Evolutionary conservation across 495 filamentous ascomycete species (phyloP).

Genomic region (Neurospora africana): DNA sequence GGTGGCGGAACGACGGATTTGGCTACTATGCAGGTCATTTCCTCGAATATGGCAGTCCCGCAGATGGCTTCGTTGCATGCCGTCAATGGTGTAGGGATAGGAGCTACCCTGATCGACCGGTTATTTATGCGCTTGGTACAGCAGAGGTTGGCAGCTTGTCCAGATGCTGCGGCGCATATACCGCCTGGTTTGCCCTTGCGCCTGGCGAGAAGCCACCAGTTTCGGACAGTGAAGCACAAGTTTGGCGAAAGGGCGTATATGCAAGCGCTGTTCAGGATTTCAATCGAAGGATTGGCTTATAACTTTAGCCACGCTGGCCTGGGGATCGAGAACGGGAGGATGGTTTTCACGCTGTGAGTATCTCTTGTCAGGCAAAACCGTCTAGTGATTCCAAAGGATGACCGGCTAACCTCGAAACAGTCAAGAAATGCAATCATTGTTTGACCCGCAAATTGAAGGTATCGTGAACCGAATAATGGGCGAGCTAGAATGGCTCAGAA

Average conservation of each 20-base stretch:
- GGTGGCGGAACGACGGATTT: constrained; percentile 31
- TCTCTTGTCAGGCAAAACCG: background rate
- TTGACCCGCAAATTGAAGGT: constrained; percentile 45
- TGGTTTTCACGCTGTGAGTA: constrained; percentile 20
- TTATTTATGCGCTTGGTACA: constrained; percentile 22
- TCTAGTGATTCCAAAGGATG: background rate
- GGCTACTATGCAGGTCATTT: constrained; percentile 26
- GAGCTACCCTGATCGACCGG: constrained; percentile 27
- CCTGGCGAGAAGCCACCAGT: constrained; percentile 22
- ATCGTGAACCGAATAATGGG: constrained; percentile 43
- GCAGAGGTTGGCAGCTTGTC: constrained; percentile 14
- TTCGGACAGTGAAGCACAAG: constrained; percentile 28
- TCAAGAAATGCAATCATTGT: constrained; percentile 40
- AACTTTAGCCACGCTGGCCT: constrained; percentile 27
- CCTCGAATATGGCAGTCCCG: constrained; percentile 17
- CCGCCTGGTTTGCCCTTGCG: constrained; percentile 19
- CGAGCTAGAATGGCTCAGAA: constrained; percentile 42
- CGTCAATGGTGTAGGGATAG: constrained; percentile 29
- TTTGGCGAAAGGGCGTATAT: constrained; percentile 29
- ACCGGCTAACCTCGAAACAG: constrained; percentile 13
- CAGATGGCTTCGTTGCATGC: constrained; percentile 24
- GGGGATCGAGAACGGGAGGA: constrained; percentile 29
- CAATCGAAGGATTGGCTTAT: constrained; percentile 24
- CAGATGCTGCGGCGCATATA: constrained; percentile 14
- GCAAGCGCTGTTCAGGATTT: constrained; percentile 21